These are phyloP conservation scores for Leptographium wingfieldii DNA, from an alignment of 2,329 filamentous ascomycete genomes.

Conservation along the genomic window DNA sequence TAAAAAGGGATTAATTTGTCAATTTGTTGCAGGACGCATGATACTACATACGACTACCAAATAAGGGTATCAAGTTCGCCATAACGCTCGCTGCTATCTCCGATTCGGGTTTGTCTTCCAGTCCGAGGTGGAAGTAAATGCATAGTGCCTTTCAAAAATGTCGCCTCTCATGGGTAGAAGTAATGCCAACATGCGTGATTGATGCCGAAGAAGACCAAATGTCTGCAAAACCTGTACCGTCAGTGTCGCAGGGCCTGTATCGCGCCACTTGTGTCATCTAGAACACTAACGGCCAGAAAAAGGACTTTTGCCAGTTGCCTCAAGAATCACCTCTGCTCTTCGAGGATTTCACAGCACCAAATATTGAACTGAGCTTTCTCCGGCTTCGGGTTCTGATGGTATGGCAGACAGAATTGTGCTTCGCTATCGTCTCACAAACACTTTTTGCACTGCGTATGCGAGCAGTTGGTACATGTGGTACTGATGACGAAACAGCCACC, in stretches of 20 bases:
- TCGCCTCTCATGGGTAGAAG: background rate
- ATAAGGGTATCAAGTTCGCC: background rate
- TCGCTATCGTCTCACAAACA: conserved; percentile 21
- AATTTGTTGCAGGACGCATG: background rate
- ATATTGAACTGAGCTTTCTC: no score
- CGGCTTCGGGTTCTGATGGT: background rate
- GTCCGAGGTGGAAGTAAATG: background rate
- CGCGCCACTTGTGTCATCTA: no score
- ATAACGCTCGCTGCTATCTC: background rate
- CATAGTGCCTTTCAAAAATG: background rate
- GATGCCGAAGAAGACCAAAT: no score
- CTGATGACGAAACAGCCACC: conserved; percentile 44
- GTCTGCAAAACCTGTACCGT: no score
- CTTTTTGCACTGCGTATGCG: conserved; percentile 35
- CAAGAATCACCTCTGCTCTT: background rate
- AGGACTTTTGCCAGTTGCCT: background rate
- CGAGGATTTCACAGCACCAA: background rate
- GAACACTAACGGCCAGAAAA: background rate
- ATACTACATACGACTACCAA: background rate
- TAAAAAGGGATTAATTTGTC: background rate
- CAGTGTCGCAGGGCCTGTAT: no score
- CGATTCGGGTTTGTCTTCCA: background rate
- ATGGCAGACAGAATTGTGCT: background rate
- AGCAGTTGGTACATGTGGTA: conserved; percentile 37
- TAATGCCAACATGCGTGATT: background rate